These are phyloP conservation scores for Schizosaccharomyces octosporus DNA, from an alignment of 805 yeast species.

Conservation along the genomic window DNA sequence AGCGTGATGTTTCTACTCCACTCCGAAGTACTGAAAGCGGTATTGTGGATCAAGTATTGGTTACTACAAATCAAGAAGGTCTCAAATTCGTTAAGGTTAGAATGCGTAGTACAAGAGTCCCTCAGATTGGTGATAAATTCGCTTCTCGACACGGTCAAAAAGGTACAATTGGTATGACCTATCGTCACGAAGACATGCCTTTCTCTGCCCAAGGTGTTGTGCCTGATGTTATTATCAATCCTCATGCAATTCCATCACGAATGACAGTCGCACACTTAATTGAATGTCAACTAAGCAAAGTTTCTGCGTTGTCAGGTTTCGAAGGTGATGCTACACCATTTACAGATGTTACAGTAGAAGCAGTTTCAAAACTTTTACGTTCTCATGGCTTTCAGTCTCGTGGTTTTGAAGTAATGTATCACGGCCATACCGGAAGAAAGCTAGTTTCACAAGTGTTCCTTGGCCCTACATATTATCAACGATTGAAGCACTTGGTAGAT, in stretches of 20 bases:
- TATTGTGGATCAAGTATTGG: conserved; percentile 88
- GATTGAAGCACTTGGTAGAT: conserved; percentile 97
- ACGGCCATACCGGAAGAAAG: conserved; percentile 96
- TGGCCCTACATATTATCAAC: conserved; percentile 98
- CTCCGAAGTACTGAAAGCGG: conserved; percentile 91
- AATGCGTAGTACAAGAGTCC: conserved; percentile 95
- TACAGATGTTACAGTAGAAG: conserved; percentile 94
- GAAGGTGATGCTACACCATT: conserved; percentile 99
- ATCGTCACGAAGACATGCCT: conserved; percentile 97
- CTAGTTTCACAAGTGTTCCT: conserved; percentile 94
- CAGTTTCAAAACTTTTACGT: conserved; percentile 70
- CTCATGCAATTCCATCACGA: conserved; percentile 99
- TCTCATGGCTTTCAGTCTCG: conserved; percentile 94
- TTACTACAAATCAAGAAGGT: conserved; percentile 96
- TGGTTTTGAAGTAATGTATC: conserved; percentile 96
- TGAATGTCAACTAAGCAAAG: conserved; percentile 89
- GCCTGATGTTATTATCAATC: conserved; percentile 91
- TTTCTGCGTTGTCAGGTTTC: conserved; percentile 76
- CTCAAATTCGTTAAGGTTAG: conserved; percentile 90
- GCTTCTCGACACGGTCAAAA: conserved; percentile 99
- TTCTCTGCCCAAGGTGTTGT: conserved; percentile 86
- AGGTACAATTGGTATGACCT: conserved; percentile 98
- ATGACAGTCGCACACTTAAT: conserved; percentile 99
- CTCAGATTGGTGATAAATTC: conserved; percentile 97
- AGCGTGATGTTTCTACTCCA: conserved; percentile 96